A percentile compares a stretch with the other conserved stretches of the same genome.
Conservation (phyloP, 2,329 filamentous ascomycete species). For the Colletotrichum higginsianum region DNA sequence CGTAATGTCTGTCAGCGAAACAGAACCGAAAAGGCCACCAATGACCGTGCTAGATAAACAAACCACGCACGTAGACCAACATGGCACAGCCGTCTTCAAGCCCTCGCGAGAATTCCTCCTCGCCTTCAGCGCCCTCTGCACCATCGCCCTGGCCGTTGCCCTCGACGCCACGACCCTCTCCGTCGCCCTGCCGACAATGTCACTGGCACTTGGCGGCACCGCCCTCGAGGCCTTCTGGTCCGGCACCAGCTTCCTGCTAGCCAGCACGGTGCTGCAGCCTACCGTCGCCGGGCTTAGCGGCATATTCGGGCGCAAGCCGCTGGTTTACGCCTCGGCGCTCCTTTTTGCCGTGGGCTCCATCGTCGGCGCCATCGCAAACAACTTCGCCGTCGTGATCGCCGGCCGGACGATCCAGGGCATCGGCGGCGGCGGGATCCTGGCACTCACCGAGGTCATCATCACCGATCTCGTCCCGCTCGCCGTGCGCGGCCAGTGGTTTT, state of each 20-base stretch:
- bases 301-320: slow-evolving; percentile 53
- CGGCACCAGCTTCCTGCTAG: slow-evolving; percentile 78
- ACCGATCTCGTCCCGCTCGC: slow-evolving; percentile 62
- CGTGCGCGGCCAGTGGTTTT: slow-evolving; percentile 58
- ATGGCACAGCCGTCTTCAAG: slow-evolving; percentile 48
- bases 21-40: slow-evolving; percentile 17
- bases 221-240: slow-evolving; percentile 79
- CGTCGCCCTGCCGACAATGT: slow-evolving; percentile 67
- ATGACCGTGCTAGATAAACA: slow-evolving; percentile 13
- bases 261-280: slow-evolving; percentile 74
- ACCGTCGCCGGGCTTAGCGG: slow-evolving; percentile 55
- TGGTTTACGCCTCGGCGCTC: slow-evolving; percentile 49
- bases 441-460: slow-evolving; percentile 61
- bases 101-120: slow-evolving; percentile 58
- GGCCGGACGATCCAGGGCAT: slow-evolving; percentile 68
- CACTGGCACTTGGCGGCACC: slow-evolving; percentile 64
- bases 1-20: slow-evolving; percentile 17
- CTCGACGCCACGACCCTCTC: slow-evolving; percentile 77
- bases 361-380: slow-evolving; percentile 52
- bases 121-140: slow-evolving; percentile 65
- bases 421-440: slow-evolving; percentile 65
- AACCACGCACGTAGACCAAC: slow-evolving; percentile 20
- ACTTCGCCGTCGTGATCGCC: slow-evolving; percentile 55
- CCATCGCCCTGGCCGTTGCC: slow-evolving; percentile 73
- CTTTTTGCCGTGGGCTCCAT: slow-evolving; percentile 59